phyloP scores from a whole-genome alignment of 2,329 filamentous ascomycete species.

The Aspergillus hortae region DNA sequence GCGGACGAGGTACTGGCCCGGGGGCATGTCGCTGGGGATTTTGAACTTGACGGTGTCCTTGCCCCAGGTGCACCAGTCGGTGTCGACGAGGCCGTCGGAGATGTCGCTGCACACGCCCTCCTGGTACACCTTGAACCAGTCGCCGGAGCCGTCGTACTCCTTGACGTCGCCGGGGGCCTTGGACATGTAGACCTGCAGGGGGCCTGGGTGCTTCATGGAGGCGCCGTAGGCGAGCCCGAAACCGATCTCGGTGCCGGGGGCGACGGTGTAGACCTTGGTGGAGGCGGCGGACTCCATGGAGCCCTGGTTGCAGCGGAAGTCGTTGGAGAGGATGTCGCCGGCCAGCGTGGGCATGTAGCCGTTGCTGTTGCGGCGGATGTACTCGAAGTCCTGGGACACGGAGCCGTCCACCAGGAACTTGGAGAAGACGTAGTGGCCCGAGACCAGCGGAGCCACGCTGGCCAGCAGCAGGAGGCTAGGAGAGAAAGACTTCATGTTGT shows the following conservation, averaged over 20 bases:
- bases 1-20: constrained; percentile 49
- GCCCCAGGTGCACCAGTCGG: constrained; percentile 12
- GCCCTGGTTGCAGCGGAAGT: constrained; percentile 19
- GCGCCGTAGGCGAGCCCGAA: constrained; percentile 19
- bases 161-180: constrained; percentile 17
- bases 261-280: constrained; percentile 14
- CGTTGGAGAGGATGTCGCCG: constrained; percentile 8
- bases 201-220: constrained; percentile 20
- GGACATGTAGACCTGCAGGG: constrained; percentile 23
- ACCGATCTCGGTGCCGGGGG: constrained; percentile 12
- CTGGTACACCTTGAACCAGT: constrained; percentile 23
- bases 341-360: constrained; percentile 13
- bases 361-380: constrained; percentile 16
- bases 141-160: constrained; percentile 16
- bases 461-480: not conserved
- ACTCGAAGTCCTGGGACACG: constrained; percentile 13
- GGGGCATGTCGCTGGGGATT: constrained; percentile 42
- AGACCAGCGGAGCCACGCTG: constrained; percentile 4
- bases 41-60: constrained; percentile 25
- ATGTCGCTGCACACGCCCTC: constrained; percentile 4
- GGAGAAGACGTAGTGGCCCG: constrained; percentile 14
- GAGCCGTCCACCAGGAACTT: constrained; percentile 12
- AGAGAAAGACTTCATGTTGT: not conserved
- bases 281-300: constrained; percentile 10
- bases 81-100: constrained; percentile 2